These are phyloP conservation scores for Fusarium torulosum DNA, from an alignment of 2,329 filamentous ascomycete species.

Conservation along the genomic window DNA sequence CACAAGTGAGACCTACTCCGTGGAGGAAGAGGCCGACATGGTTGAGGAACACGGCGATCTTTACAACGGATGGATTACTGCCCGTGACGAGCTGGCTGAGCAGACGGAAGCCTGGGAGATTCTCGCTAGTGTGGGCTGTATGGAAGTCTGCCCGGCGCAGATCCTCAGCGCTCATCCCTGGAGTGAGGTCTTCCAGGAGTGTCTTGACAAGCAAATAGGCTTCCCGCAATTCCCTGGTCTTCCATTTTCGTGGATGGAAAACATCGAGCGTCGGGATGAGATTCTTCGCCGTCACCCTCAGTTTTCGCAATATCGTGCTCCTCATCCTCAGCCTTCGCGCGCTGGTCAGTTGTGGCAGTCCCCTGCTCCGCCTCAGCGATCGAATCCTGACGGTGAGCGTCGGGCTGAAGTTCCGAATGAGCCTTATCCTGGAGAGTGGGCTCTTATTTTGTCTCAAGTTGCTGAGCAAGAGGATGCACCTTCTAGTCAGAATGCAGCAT, in stretches of 20 bases:
- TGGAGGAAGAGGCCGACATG: background rate
- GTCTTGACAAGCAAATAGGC: background rate
- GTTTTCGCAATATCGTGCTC: background rate
- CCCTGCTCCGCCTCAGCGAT: background rate
- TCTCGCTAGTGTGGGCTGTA: constrained; percentile 15
- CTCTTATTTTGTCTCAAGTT: background rate
- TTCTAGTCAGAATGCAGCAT: background rate
- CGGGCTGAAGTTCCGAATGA: rapidly evolving
- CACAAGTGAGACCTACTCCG: rapidly evolving
- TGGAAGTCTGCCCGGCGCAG: constrained; percentile 27
- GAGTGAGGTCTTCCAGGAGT: constrained; percentile 6
- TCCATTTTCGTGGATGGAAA: constrained; percentile 1
- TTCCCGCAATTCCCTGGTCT: constrained; percentile 1
- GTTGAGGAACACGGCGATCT: constrained; percentile 2
- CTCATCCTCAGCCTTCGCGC: no score
- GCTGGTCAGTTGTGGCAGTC: background rate
- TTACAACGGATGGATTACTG: constrained; percentile 5
- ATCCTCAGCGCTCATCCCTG: constrained; percentile 6
- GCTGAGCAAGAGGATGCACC: background rate
- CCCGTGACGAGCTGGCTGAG: background rate
- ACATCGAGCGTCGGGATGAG: constrained; percentile 1
- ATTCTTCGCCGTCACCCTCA: constrained; percentile 18
- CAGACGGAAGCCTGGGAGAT: constrained; percentile 15
- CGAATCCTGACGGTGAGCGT: background rate
- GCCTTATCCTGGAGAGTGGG: background rate